These are phyloP conservation scores for Pezicula radicicola DNA, from an alignment of 2,329 filamentous ascomycete species.

Conservation along the genomic window DNA sequence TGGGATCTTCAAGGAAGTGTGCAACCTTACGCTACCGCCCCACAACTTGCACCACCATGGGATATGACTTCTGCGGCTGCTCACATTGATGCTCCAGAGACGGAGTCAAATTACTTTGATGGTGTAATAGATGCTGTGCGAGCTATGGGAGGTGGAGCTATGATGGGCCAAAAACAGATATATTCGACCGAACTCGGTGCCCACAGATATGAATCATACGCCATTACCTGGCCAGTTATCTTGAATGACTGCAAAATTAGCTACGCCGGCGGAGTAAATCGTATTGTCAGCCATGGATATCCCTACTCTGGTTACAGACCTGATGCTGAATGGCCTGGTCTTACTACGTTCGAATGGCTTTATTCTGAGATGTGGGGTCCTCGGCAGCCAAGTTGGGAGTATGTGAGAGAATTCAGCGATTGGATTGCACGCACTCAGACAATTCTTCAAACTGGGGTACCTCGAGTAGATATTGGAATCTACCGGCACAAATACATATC, in stretches of 20 bases:
- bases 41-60: not conserved
- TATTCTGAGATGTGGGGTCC: constrained; percentile 5
- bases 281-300: constrained; percentile 1
- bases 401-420: not conserved
- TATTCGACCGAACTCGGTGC: constrained; percentile 6
- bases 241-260: constrained; percentile 2
- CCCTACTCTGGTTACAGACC: constrained; percentile 2
- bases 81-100: constrained; percentile 2
- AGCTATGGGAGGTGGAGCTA: constrained; percentile 6
- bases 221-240: constrained; percentile 5
- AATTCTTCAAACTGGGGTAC: constrained; percentile 3
- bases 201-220: constrained; percentile 4
- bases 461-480: constrained; percentile 5
- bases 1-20: constrained; percentile 1
- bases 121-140: constrained; percentile 5
- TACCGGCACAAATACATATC: not conserved
- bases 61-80: constrained; percentile 1
- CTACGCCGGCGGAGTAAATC: constrained; percentile 1
- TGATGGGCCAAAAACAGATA: constrained; percentile 5
- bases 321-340: constrained; percentile 1
- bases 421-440: constrained; percentile 4
- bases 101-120: not conserved
- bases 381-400: constrained; percentile 3
- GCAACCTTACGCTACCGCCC: not conserved
- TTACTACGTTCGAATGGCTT: constrained; percentile 2